Conservation (phyloP, 1,284 basidiomycete genomes). For the Ustilago shanxiensis region DNA sequence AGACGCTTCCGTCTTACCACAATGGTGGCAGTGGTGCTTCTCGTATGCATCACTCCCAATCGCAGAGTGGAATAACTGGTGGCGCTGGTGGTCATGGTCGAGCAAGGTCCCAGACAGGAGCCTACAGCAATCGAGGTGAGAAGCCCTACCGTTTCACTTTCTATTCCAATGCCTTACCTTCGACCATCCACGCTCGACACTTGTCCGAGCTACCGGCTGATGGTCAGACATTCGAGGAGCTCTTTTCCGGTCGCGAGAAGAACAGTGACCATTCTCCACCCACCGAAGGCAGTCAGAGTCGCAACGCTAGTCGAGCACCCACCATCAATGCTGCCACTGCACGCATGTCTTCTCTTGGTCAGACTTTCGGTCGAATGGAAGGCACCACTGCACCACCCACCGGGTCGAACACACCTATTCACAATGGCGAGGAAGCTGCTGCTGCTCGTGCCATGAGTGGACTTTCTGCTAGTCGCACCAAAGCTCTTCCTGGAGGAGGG, state of each 20-base stretch:
- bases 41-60: slow-evolving; percentile 27
- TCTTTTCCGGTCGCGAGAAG: slow-evolving; percentile 78
- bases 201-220: slow-evolving; percentile 93
- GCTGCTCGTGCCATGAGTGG: slow-evolving; percentile 30
- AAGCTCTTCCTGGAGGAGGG: slow-evolving; percentile 60
- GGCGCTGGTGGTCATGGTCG: slow-evolving; percentile 18
- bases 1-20: slow-evolving; percentile 67
- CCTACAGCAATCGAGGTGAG: slow-evolving; percentile 54
- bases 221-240: slow-evolving; percentile 90
- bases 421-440: slow-evolving; percentile 24
- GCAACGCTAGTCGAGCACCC: slow-evolving; percentile 47
- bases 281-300: slow-evolving; percentile 47
- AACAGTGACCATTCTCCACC: slow-evolving; percentile 35
- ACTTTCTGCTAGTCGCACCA: slow-evolving; percentile 36
- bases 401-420: slow-evolving; percentile 58
- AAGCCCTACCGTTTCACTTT: slow-evolving; percentile 97
- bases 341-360: slow-evolving; percentile 41
- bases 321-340: slow-evolving; percentile 49
- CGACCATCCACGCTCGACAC: slow-evolving; percentile 94
- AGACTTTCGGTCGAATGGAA: slow-evolving; percentile 52
- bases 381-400: slow-evolving; percentile 60
- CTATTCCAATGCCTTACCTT: slow-evolving; percentile 91
- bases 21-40: slow-evolving; percentile 50
- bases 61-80: slow-evolving; percentile 29
- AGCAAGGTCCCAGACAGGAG: slow-evolving; percentile 40